phyloP scores from a whole-genome alignment of 257 asterid species.

The Scutellaria barbata region DNA sequence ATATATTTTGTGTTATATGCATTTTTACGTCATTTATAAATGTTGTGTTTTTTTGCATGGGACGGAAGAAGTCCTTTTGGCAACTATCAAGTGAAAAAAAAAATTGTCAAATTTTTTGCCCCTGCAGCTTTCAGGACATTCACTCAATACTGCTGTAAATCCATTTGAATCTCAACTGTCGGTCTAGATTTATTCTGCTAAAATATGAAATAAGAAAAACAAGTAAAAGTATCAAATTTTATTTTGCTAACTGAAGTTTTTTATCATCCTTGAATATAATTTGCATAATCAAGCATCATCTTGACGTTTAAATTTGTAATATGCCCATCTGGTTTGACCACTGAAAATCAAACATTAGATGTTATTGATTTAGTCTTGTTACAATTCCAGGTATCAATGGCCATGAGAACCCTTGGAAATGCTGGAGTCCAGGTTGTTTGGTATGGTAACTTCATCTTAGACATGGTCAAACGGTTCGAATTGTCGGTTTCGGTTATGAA shows the following conservation, averaged over 20 bases:
- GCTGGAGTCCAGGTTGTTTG: constrained; percentile 86
- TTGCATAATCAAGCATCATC: constrained; percentile 21
- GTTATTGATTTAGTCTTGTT: constrained; percentile 22
- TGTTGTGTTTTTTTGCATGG: constrained; percentile 1
- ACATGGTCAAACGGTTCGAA: too few relatives aligned
- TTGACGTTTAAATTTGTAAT: constrained; percentile 11
- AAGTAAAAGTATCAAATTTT: neutral
- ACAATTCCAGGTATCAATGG: constrained; percentile 83
- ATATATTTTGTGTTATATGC: constrained; percentile 8
- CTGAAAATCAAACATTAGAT: constrained; percentile 24
- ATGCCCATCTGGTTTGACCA: neutral
- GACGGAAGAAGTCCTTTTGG: constrained; percentile 6
- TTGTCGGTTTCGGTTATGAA: too few relatives aligned
- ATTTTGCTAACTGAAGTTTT: neutral
- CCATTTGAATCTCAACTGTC: neutral
- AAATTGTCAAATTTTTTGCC: neutral
- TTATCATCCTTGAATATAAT: constrained; percentile 9
- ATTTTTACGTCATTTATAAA: neutral
- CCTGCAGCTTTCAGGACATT: neutral
- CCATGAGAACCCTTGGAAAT: constrained; percentile 84
- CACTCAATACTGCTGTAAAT: neutral
- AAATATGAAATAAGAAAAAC: neutral
- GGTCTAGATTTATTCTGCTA: neutral
- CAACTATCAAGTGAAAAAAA: neutral
- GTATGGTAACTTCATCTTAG: constrained; percentile 49